Percentiles rank a stretch among this genome's conserved stretches.
These are phyloP conservation scores for Thermomyces lanuginosus DNA, from an alignment of 2,329 filamentous ascomycete genomes.

Conservation along the genomic window DNA sequence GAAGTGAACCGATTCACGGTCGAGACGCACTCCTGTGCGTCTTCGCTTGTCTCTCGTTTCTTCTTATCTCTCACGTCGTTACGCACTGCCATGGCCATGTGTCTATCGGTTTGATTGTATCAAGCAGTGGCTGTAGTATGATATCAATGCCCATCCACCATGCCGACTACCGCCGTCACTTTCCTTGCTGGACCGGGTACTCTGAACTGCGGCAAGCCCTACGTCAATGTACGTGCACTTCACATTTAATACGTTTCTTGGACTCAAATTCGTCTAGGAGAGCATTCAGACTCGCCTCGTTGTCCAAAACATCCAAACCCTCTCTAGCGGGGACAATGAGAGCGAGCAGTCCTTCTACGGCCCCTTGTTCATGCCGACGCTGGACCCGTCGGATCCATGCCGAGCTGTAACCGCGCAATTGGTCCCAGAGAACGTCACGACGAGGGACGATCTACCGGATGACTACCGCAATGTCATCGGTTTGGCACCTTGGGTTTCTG, in stretches of 20 bases:
- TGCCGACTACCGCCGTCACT: conserved; percentile 18
- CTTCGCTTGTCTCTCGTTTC: too few relatives aligned
- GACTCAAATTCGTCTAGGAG: conserved; percentile 9
- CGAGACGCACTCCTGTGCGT: too few relatives aligned
- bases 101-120: too few relatives aligned
- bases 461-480: conserved; percentile 59
- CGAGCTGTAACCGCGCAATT: conserved; percentile 44
- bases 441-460: conserved; percentile 48
- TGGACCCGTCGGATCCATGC: conserved; percentile 45
- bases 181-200: conserved; percentile 20
- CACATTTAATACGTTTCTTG: conserved; percentile 1
- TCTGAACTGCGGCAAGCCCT: conserved; percentile 16
- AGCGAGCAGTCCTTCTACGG: conserved; percentile 52
- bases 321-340: conserved; percentile 52
- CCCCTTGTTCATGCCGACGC: conserved; percentile 68
- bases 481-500: conserved; percentile 70
- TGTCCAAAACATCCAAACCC: conserved; percentile 46
- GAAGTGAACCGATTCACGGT: too few relatives aligned
- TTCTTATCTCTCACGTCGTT: too few relatives aligned
- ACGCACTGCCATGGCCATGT: too few relatives aligned
- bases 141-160: too few relatives aligned
- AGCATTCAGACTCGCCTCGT: conserved; percentile 20
- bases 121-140: too few relatives aligned
- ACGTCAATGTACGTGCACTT: conserved; percentile 19
- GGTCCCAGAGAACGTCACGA: conserved; percentile 60